Conservation (phyloP, 139 green algal genomes). For the Chlorella sp. region DNA sequence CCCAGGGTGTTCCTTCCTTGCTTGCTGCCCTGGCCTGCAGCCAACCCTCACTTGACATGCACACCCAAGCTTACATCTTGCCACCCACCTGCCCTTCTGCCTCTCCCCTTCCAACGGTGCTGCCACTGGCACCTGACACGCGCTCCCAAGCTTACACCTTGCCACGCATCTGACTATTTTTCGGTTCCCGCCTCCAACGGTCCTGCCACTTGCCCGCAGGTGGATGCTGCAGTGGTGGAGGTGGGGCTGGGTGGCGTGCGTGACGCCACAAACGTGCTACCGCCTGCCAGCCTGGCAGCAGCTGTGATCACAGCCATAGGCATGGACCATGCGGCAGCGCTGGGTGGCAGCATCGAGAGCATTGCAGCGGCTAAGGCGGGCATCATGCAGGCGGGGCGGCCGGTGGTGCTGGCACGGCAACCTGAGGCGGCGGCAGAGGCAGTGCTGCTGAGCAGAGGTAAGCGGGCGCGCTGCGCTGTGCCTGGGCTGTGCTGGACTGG, state of each 20-base stretch:
- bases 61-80: too few relatives aligned
- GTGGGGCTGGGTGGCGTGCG: constrained; percentile 80
- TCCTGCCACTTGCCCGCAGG: not conserved
- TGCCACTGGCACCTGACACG: not conserved
- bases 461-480: not conserved
- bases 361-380: constrained; percentile 86
- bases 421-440: constrained; percentile 47
- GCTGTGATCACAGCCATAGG: constrained; percentile 60
- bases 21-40: too few relatives aligned
- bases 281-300: constrained; percentile 35
- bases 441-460: constrained; percentile 46
- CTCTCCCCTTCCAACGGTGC: not conserved
- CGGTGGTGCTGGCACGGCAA: constrained; percentile 75
- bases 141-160: not conserved
- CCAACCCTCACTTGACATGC: too few relatives aligned
- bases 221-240: constrained; percentile 80
- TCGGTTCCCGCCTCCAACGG: not conserved
- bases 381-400: constrained; percentile 71
- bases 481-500: not conserved
- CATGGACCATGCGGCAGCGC: constrained; percentile 74
- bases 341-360: constrained; percentile 71
- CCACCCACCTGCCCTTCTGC: too few relatives aligned
- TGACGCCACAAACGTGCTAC: constrained; percentile 90
- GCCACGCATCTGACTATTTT: not conserved
- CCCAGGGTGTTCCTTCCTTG: too few relatives aligned